Evolutionary conservation across 2,329 filamentous ascomycete species (phyloP).

Genomic region (Thelonectria olida): DNA sequence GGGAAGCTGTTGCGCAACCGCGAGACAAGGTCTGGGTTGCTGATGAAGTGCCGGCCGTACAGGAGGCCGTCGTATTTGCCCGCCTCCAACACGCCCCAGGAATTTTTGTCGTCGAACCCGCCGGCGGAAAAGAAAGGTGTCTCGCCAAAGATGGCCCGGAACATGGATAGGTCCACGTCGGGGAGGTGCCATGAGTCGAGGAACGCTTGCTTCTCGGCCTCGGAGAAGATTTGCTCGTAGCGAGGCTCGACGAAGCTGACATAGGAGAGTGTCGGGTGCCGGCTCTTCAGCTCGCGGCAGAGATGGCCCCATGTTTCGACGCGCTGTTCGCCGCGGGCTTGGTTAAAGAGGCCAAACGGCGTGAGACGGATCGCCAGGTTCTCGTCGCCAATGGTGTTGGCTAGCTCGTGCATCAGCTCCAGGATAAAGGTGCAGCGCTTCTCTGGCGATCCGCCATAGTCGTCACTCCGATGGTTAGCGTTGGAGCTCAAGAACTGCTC

Average conservation of each 20-base stretch:
- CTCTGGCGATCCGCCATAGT: slow-evolving; percentile 46
- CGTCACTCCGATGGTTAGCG: slow-evolving; percentile 48
- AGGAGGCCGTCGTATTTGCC: slow-evolving; percentile 57
- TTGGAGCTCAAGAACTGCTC: slow-evolving; percentile 51
- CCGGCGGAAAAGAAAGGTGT: slow-evolving; percentile 66
- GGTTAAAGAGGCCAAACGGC: slow-evolving; percentile 62
- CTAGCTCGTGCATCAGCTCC: slow-evolving; percentile 60
- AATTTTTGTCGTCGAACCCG: slow-evolving; percentile 61
- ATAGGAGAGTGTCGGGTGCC: slow-evolving; percentile 57
- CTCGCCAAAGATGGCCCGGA: slow-evolving; percentile 60
- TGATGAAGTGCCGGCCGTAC: slow-evolving; percentile 58
- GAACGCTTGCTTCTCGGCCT: slow-evolving; percentile 58
- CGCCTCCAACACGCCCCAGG: slow-evolving; percentile 54
- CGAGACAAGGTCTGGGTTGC: slow-evolving; percentile 58
- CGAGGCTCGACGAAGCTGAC: slow-evolving; percentile 65
- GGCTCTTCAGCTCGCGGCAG: slow-evolving; percentile 57
- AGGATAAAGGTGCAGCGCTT: slow-evolving; percentile 60
- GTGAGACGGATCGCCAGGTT: slow-evolving; percentile 56
- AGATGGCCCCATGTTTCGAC: slow-evolving; percentile 63
- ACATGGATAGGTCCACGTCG: slow-evolving; percentile 55
- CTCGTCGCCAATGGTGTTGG: slow-evolving; percentile 54
- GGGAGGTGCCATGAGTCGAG: slow-evolving; percentile 57
- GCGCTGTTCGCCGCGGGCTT: slow-evolving; percentile 58
- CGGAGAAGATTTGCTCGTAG: slow-evolving; percentile 61
- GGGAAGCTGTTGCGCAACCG: slow-evolving; percentile 51